Evolutionary conservation across 768 basidiomycete species (phyloP).

Genomic region (Amanita rimosa): DNA sequence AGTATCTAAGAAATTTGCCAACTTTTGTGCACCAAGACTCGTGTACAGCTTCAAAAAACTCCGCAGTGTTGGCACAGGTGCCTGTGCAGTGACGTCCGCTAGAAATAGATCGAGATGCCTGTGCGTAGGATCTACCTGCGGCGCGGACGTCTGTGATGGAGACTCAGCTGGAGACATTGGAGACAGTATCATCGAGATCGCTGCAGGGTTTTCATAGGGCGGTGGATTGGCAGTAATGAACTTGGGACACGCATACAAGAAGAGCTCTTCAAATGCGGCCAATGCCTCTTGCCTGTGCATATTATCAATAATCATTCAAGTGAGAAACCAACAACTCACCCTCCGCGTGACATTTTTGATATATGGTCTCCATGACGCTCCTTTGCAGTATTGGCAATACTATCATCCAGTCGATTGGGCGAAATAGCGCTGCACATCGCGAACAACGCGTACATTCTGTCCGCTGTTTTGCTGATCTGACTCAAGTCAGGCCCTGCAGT

Average conservation of each 20-base stretch:
- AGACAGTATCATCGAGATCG: constrained; percentile 39
- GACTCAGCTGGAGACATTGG: constrained; percentile 26
- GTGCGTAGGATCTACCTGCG: constrained; percentile 59
- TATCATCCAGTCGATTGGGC: constrained; percentile 88
- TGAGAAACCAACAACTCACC: constrained; percentile 21
- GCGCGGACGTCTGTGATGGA: constrained; percentile 17
- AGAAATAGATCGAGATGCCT: constrained; percentile 83
- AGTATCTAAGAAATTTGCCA: constrained; percentile 83
- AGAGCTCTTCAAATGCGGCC: constrained; percentile 83
- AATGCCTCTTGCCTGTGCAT: constrained; percentile 53
- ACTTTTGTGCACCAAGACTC: constrained; percentile 81
- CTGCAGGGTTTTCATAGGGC: constrained; percentile 73
- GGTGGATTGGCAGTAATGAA: constrained; percentile 94
- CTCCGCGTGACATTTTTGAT: constrained; percentile 73
- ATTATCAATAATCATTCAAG: not conserved
- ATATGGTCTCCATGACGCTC: constrained; percentile 93
- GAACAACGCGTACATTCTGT: constrained; percentile 95
- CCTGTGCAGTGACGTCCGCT: constrained; percentile 63
- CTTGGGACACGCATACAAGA: constrained; percentile 90
- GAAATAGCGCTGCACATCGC: constrained; percentile 90
- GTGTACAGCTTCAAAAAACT: constrained; percentile 95
- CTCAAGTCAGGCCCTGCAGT: not conserved
- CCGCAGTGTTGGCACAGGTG: constrained; percentile 74
- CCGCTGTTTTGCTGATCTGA: constrained; percentile 94
- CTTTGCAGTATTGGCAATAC: constrained; percentile 85